Evolutionary conservation across 2,329 filamentous ascomycete genomes (phyloP).

Genomic region (Penicillium glabrum): DNA sequence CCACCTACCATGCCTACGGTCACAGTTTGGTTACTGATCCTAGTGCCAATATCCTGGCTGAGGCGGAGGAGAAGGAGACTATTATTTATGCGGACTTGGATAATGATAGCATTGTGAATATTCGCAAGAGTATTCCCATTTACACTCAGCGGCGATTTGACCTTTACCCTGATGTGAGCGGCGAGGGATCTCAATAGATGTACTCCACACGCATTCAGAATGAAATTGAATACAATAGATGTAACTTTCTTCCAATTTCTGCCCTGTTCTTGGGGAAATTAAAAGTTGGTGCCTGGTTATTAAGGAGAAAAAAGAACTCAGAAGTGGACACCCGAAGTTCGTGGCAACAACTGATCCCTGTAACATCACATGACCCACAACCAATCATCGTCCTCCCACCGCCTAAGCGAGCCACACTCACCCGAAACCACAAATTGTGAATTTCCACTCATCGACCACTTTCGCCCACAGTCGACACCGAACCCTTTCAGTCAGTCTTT

Average conservation of each 20-base stretch:
- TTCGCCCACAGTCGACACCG: constrained; percentile 40
- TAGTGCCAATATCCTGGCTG: constrained; percentile 75
- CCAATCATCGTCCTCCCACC: constrained; percentile 29
- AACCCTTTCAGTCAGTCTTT: constrained; percentile 37
- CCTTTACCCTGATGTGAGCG: constrained; percentile 87
- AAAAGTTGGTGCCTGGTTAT: neutral
- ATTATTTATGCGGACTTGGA: constrained; percentile 73
- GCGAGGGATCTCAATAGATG: constrained; percentile 38
- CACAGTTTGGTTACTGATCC: constrained; percentile 89
- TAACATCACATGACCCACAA: neutral
- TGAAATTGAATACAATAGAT: neutral
- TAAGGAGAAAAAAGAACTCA: fast-evolving
- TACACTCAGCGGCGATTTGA: constrained; percentile 86
- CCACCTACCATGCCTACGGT: constrained; percentile 85
- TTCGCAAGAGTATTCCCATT: constrained; percentile 80
- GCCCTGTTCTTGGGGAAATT: neutral
- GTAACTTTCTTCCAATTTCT: neutral
- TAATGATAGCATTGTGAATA: constrained; percentile 67
- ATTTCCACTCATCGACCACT: constrained; percentile 35
- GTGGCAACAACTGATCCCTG: neutral
- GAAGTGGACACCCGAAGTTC: constrained; percentile 5
- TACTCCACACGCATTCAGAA: neutral
- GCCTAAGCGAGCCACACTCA: constrained; percentile 41
- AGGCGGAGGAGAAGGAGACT: constrained; percentile 76
- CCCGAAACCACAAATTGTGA: constrained; percentile 33